phyloP scores from a whole-genome alignment of 1,139 yeast genomes.

The Cylindricascospora bacillispora region DNA sequence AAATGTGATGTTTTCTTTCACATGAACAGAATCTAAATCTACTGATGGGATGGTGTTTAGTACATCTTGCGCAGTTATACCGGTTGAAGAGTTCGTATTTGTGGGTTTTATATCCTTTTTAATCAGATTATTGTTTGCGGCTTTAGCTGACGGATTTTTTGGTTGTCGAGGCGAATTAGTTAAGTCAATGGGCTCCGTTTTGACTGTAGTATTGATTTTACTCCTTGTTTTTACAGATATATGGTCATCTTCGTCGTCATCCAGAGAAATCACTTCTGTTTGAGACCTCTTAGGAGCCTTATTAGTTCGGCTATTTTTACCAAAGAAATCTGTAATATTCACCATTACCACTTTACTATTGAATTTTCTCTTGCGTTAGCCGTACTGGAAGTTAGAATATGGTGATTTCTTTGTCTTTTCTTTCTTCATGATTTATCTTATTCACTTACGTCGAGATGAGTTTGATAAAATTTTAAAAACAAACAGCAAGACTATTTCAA shows the following conservation, averaged over 20 bases:
- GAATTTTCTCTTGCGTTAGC: too few species aligned
- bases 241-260: conserved; percentile 12
- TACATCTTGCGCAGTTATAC: conserved; percentile 21
- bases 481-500: too few species aligned
- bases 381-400: too few species aligned
- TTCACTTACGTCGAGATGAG: too few species aligned
- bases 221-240: conserved; percentile 2
- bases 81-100: not conserved
- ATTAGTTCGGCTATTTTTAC: conserved; percentile 9
- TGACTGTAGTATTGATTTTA: conserved; percentile 1
- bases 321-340: conserved; percentile 31
- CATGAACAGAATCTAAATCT: conserved; percentile 21
- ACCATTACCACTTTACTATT: conserved; percentile 26
- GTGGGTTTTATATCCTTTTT: not conserved
- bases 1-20: conserved; percentile 21
- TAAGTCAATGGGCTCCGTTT: not conserved
- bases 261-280: conserved; percentile 16
- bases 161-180: conserved; percentile 1
- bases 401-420: too few species aligned
- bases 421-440: too few species aligned
- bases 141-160: conserved; percentile 1
- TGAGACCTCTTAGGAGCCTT: conserved; percentile 6
- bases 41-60: conserved; percentile 22
- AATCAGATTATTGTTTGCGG: not conserved
- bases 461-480: too few species aligned